Evolutionary conservation across 129 eudicot genomes (phyloP), one percentile per base, ranked within the genome.

Genomic region (Glebionis coronaria): DNA sequence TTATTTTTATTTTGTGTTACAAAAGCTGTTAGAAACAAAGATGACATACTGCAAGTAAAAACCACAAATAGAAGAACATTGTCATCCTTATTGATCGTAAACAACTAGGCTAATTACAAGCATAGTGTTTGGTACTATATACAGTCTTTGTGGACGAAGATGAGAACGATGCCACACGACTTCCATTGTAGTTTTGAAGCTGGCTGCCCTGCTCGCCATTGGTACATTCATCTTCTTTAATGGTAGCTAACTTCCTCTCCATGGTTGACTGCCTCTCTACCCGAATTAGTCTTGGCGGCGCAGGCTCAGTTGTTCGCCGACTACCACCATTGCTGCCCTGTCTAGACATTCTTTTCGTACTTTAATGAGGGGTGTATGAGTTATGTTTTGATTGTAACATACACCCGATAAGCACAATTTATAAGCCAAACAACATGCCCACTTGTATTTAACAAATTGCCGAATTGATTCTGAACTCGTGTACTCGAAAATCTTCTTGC

Each of bases 181-280:
- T 78, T 62, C 78, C 82, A 44, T 72, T 62, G 42, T 38, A 58
- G 78, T 68, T 56, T 51, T 65, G 69, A 73, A 78, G 64, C 50
- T 72, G 80, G 65, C 60, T 35, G 11, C 75, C 71, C 6, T 63
- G 74, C 44, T 72, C 78, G 27, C 75, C 70, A 47, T 44, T 14
- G 4, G 31, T 20, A 10, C 73, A 57, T 53, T 71, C 73, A 56
- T 78, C 82, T 78, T 78, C 82, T 67, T 78, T 68, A 44, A 78
- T 78, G 46, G 78, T 78, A 2, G 77, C 66, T 40, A 78, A 20
- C 61, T 78, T 78, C 65, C 73, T 78, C n/a, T 78, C 82, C 74
- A 73, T 66, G 66, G 56, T 78, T 4, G 51, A 61, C 44, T 70
- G 73, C 75, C 75, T 55, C 53, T 78, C 82, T 67, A 78, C 35